Base-by-base conservation (phyloP, 805 yeast species). In the Wickerhamomyces kurtzmanii region DNA sequence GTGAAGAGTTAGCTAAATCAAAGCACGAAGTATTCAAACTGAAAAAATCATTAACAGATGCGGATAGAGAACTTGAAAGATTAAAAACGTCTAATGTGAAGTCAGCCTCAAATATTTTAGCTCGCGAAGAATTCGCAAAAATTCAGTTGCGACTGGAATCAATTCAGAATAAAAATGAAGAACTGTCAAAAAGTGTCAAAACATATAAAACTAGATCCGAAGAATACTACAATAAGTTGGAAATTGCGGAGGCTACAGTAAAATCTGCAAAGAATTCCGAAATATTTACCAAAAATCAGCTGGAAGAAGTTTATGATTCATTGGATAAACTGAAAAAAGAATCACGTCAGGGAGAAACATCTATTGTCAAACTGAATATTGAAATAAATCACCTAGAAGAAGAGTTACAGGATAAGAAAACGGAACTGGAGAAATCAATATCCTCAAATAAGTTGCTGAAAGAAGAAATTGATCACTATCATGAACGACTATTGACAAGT, bases 231-330 rank as follows among this genome's bases (percentile, higher is more conserved):
- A 62, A 64, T 32, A 81, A 82, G 42, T 59, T 86, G 15, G 93
- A 85, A 42, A 67, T 71, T 27, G 87, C 91, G 3, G 95, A 87
- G 45, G 63, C 75, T 27, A 80, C 83, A 5, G 71, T 80, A 2
- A 60, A 67, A 29, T 65, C 73, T 24, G 72, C 84, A 7, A 63
- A 70, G 38, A 59, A 82, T 40, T 71, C 75, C 9, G 87, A 79
- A 45, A 64, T 64, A 30, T 43, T 58, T 20, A 61, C 77, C 5
- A 55, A 51, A 26, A 57, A 58, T 26, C 84, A 83, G 34, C 52
- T 72, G 29, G 45, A 51, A 12, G 82, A 78, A 40, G 52, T 69
- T 20, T 55, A 65, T 32, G 59, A 54, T 17, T 47, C 66, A 8
- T 46, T 80, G 19, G 53, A 57, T 4, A 59, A 56, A 18, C 59